Conservation (phyloP, 2,329 filamentous ascomycete species). For the Apiospora saccharicola region DNA sequence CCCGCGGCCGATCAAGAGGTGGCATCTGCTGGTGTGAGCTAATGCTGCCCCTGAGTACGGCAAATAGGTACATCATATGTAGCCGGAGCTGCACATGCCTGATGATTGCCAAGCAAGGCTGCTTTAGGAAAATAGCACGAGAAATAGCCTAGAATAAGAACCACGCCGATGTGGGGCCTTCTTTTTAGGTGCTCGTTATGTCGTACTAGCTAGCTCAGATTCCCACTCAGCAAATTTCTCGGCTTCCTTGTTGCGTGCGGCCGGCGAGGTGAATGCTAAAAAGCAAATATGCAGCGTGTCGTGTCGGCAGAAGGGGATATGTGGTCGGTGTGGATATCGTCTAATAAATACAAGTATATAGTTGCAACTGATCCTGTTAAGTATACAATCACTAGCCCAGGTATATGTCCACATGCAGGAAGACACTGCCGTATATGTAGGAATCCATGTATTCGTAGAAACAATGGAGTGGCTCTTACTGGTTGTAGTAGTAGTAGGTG, state of each 20-base stretch:
- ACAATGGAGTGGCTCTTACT: not conserved
- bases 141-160: conserved; percentile 20
- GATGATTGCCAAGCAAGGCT: not conserved
- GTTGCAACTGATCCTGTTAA: not conserved
- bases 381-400: not conserved
- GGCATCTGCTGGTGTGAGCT: not conserved
- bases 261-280: not conserved
- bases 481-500: not conserved
- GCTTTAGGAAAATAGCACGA: conserved; percentile 8
- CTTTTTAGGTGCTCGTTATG: no score
- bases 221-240: not conserved
- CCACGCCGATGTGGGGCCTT: conserved; percentile 17
- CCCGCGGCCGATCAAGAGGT: conserved; percentile 7
- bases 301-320: not conserved
- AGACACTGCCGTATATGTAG: not conserved
- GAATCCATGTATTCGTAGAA: not conserved
- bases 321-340: not conserved
- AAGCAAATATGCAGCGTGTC: not conserved
- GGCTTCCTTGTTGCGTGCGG: not conserved
- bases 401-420: not conserved
- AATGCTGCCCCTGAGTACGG: conserved; percentile 1
- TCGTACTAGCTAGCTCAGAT: not conserved
- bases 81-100: conserved; percentile 1
- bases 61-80: not conserved
- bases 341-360: no score